Base-by-base conservation (phyloP, 2,329 filamentous ascomycete genomes). In the Tricladium varicosporioides region DNA sequence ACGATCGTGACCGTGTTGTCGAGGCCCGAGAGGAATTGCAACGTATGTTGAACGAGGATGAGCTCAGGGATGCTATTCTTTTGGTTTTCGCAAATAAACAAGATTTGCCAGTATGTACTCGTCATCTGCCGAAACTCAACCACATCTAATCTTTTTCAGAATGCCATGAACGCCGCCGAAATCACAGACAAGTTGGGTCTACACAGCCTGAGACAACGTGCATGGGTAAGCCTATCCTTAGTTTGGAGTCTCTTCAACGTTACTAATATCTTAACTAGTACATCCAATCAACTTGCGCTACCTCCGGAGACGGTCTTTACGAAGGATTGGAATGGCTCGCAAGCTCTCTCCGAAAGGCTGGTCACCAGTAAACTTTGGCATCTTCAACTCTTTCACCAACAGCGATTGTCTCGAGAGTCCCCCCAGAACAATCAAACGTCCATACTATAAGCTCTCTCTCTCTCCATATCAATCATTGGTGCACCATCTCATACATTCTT, bases 141-240 rank as follows among this genome's bases (percentile, higher is more conserved):
- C 33, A 15, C 19, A 71, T 63, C 74, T 72, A 67, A 73, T 65
- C 48, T 59, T 56, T 51, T 48, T 57, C 72, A 96, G 92, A 97
- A 97, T 75, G 94, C 94, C 78, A 97, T 97, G 94, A 97, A 96
- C 80, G 93, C 94, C 72, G 93, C 94, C 74, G 94, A 99, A 83
- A 97, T 99, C 78, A 99, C 94, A 78, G 93, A 99, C 82, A 97
- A 97, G 87, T 91, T 99, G 78, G 94, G 94, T 74, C 92, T 99
- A 72, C 93, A 97, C 87, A 95, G 91, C 81, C 84, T 99, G 85
- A 91, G 92, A 85, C 91, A 96, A 83, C 92, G 94, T 77, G 89
- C 91, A 72, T 99, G 94, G 94, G 94, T 99, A 92, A 76, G 92
- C 16, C n/a, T 36, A 10, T 15, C 7, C 8, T 18, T 51, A 33